Evolutionary conservation across 2,329 filamentous ascomycete genomes (phyloP).

Genomic region (Neofusicoccum parvum): DNA sequence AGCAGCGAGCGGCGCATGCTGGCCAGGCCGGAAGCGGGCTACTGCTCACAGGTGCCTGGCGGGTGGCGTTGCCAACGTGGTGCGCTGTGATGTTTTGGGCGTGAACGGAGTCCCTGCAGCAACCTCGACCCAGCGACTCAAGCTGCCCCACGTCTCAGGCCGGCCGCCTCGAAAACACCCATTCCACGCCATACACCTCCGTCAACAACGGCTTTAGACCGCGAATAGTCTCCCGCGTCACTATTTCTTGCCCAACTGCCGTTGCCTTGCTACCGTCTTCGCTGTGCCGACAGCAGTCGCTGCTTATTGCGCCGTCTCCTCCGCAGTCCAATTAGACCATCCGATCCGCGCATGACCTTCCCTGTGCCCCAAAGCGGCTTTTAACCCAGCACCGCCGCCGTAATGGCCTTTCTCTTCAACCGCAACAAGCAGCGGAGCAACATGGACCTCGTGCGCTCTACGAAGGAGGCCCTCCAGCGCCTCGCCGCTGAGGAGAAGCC

Average conservation of each 20-base stretch:
- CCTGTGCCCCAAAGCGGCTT: constrained; percentile 17
- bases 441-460: constrained; percentile 62
- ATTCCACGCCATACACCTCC: constrained; percentile 19
- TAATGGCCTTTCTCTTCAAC: constrained; percentile 70
- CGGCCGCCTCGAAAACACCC: constrained; percentile 14
- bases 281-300: background rate
- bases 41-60: constrained; percentile 6
- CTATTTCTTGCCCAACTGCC: background rate
- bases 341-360: constrained; percentile 20
- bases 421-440: constrained; percentile 63
- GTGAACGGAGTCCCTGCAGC: constrained; percentile 19
- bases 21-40: constrained; percentile 1
- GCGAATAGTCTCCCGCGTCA: constrained; percentile 2
- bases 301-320: constrained; percentile 12
- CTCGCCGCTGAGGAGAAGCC: constrained; percentile 59
- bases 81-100: constrained; percentile 14
- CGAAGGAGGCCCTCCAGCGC: constrained; percentile 65
- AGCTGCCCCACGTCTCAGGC: constrained; percentile 21
- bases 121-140: constrained; percentile 15
- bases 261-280: constrained; percentile 3
- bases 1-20: background rate
- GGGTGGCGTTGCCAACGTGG: constrained; percentile 10
- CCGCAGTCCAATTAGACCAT: constrained; percentile 17
- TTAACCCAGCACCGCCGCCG: constrained; percentile 30
- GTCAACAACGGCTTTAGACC: background rate